Evolutionary conservation across 139 green algal species (phyloP), one percentile per base, ranked within the genome.

Genomic region (Haematococcus lacustris): DNA sequence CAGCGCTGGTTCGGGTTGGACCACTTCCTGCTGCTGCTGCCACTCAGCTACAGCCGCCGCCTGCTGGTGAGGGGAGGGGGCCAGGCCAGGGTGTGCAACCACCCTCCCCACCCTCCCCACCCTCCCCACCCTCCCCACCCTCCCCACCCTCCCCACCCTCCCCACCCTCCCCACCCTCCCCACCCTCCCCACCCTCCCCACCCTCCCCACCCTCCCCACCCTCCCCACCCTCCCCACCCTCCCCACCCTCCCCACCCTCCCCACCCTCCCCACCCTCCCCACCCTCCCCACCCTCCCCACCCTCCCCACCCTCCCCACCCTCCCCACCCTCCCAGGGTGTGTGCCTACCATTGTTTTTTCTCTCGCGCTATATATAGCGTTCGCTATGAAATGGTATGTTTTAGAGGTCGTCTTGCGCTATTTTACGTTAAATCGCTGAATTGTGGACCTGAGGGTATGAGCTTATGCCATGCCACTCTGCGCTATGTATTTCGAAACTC

Each of bases 1-100:
- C 88, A 92, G 78, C 78, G 84, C 41, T 96, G 90, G 90, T 92
- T 96, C 69, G 83, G 80, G 0, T 40, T 88, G 1, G 78, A 80
- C 21, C 32, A 77, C 5, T 92, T 88, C 74, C 57, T 93, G 50
- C 57, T 88, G 43, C 81, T 96, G 43, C 73, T 75, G 68, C 89
- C 91, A 2, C 70, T 76, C 34, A 91, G 77, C 76, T 93, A 86
- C 78, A 93, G 83, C 51, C 70, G 81, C 2, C 66, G 88, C 0
- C 59, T 95, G 28, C 74, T 94, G 64, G 78, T 83, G 28, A 5
- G 78, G 0, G 0, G 61, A 28, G 47, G 47, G n/a, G n/a, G n/a
- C n/a, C n/a, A n/a, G n/a, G n/a, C n/a, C n/a, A n/a, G n/a, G n/a
- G n/a, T n/a, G n/a, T n/a, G n/a, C n/a, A n/a, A n/a, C n/a, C 43